These are phyloP conservation scores for Pascua guehoae DNA, from an alignment of 1,284 basidiomycete species.

Conservation along the genomic window DNA sequence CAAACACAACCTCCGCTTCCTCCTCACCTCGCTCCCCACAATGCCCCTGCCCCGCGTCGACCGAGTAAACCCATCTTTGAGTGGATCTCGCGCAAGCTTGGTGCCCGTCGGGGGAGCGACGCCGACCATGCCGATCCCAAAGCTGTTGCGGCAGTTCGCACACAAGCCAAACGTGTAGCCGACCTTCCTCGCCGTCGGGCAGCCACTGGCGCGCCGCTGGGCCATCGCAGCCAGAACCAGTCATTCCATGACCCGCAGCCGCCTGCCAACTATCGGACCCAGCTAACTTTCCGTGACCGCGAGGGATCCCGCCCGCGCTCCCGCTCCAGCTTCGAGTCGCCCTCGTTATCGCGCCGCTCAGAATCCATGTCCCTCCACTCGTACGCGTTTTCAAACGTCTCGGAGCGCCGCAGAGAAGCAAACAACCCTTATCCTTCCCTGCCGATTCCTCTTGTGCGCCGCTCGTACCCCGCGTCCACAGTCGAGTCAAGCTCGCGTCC, in stretches of 20 bases:
- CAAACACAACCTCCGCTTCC: too few species aligned
- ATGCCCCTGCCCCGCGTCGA: background rate
- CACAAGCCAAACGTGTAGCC: background rate
- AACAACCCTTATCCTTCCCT: constrained; percentile 47
- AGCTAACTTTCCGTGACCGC: background rate
- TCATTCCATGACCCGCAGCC: background rate
- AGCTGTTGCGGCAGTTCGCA: background rate
- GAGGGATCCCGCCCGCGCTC: background rate
- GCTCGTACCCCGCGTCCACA: constrained; percentile 24
- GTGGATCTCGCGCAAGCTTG: constrained; percentile 82
- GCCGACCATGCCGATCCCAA: constrained; percentile 11
- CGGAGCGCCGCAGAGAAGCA: constrained; percentile 28
- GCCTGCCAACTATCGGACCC: background rate
- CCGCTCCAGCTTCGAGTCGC: constrained; percentile 21
- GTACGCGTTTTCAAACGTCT: constrained; percentile 18
- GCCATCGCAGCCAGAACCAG: background rate
- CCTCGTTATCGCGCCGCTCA: constrained; percentile 12
- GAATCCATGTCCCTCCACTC: constrained; percentile 44
- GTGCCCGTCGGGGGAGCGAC: constrained; percentile 27
- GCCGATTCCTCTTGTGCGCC: constrained; percentile 28
- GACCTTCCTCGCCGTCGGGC: background rate
- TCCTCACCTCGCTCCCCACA: background rate
- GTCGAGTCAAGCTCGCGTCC: constrained; percentile 25
- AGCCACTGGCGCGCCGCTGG: constrained; percentile 37
- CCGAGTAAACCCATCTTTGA: constrained; percentile 74